phyloP scores from a whole-genome alignment of 306 rosid genomes.

The Ormosia semicastrata region DNA sequence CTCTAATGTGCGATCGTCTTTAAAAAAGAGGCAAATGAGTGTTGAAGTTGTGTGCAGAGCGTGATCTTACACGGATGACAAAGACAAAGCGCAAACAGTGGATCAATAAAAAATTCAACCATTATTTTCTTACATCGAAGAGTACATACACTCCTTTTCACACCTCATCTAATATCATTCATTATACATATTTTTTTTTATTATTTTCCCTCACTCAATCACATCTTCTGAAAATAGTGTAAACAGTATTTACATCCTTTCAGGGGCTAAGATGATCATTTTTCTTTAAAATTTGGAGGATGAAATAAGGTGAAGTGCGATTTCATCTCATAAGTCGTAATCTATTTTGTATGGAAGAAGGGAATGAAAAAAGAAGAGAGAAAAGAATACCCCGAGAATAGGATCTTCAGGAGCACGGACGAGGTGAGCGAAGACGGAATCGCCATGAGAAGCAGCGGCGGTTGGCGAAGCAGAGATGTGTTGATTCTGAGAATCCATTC shows the following conservation, averaged over 20 bases:
- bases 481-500: conserved; percentile 45
- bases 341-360: no score
- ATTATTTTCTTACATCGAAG: no score
- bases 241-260: no score
- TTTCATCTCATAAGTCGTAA: neutral
- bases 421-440: conserved; percentile 81
- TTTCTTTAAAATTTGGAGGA: no score
- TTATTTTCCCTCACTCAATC: no score
- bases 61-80: neutral
- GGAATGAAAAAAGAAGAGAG: neutral
- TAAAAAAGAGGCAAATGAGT: neutral
- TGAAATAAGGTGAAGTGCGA: neutral
- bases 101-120: neutral
- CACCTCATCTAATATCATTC: no score
- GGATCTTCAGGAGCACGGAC: conserved; percentile 96
- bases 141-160: no score
- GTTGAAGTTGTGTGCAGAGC: neutral
- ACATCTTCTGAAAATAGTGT: no score
- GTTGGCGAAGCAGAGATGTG: conserved; percentile 60
- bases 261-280: no score
- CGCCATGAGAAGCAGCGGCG: conserved; percentile 42
- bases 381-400: conserved; percentile 76
- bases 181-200: no score
- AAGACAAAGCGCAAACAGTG: neutral
- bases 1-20: neutral